A percentile compares a stretch with the other conserved stretches of the same genome.
These are phyloP conservation scores for Microdochium bolleyi DNA, from an alignment of 2,329 filamentous ascomycete genomes.

Conservation along the genomic window DNA sequence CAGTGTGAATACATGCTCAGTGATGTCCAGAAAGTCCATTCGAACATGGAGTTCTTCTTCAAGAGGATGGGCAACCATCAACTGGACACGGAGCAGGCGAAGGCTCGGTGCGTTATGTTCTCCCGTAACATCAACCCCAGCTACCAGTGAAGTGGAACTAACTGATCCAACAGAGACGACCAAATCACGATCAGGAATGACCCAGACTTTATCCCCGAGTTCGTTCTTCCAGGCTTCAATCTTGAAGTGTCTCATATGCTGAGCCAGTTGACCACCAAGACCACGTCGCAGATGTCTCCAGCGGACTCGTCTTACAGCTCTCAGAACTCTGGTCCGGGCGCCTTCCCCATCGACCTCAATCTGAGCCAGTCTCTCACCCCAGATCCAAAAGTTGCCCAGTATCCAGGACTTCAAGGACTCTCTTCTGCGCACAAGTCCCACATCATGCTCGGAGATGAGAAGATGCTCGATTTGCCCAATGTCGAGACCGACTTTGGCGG, in stretches of 20 bases:
- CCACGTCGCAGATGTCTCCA: slow-evolving; percentile 19
- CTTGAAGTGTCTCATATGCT: slow-evolving; percentile 24
- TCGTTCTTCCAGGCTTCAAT: slow-evolving; percentile 51
- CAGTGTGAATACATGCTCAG: slow-evolving; percentile 81
- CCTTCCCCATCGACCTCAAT: slow-evolving; percentile 14
- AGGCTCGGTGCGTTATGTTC: slow-evolving; percentile 50
- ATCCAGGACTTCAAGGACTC: slow-evolving; percentile 15
- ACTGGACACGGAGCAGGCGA: slow-evolving; percentile 64
- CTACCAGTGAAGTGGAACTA: slow-evolving; percentile 6
- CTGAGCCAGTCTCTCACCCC: slow-evolving; percentile 13
- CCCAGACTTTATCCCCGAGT: slow-evolving; percentile 66
- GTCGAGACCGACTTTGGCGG: slow-evolving; percentile 29
- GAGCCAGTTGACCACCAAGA: slow-evolving; percentile 17
- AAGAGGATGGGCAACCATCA: slow-evolving; percentile 47
- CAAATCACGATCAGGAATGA: slow-evolving; percentile 77
- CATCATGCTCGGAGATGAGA: slow-evolving; percentile 11
- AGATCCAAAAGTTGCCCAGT: slow-evolving; percentile 8
- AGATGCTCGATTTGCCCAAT: slow-evolving; percentile 15
- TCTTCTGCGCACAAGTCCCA: slow-evolving; percentile 16
- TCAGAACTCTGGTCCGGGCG: slow-evolving; percentile 6
- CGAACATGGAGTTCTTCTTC: slow-evolving; percentile 63
- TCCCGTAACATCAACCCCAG: neutral
- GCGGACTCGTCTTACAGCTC: slow-evolving; percentile 10
- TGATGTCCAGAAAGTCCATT: slow-evolving; percentile 69
- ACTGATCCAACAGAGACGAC: slow-evolving; percentile 46